Conservation (phyloP, 305 asterid species). For the Solanum aculeatissimum region DNA sequence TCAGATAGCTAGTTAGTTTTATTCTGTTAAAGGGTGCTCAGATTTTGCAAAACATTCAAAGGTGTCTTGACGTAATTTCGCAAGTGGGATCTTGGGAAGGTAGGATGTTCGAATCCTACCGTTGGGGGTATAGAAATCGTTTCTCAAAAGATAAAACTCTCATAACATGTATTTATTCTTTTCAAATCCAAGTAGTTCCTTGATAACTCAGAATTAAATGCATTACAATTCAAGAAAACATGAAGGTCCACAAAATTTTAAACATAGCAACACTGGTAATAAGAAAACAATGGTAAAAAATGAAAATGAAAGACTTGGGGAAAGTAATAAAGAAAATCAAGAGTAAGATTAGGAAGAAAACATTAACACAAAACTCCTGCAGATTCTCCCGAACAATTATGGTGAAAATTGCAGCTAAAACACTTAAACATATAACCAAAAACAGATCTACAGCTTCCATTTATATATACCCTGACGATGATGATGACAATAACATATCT, state of each 20-base stretch:
- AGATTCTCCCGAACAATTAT: neutral
- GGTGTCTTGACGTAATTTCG: neutral
- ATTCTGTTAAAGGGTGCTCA: neutral
- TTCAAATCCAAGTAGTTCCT: neutral
- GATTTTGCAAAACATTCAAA: neutral
- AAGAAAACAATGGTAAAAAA: neutral
- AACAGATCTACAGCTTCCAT: neutral
- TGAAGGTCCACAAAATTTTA: neutral
- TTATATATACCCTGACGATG: neutral
- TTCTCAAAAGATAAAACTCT: neutral
- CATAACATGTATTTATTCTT: neutral
- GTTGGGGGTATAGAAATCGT: neutral
- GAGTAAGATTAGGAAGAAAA: neutral
- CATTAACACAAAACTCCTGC: neutral
- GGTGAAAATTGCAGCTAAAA: neutral
- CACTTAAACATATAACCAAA: neutral
- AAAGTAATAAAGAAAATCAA: neutral
- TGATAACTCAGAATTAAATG: neutral
- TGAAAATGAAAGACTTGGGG: neutral
- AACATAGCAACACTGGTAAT: neutral
- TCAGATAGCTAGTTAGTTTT: neutral
- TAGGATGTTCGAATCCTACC: neutral
- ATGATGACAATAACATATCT: neutral
- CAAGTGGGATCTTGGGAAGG: neutral
- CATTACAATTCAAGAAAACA: neutral